Evolutionary conservation across 2,329 filamentous ascomycete genomes (phyloP).

Genomic region (Penicillium sp.): DNA sequence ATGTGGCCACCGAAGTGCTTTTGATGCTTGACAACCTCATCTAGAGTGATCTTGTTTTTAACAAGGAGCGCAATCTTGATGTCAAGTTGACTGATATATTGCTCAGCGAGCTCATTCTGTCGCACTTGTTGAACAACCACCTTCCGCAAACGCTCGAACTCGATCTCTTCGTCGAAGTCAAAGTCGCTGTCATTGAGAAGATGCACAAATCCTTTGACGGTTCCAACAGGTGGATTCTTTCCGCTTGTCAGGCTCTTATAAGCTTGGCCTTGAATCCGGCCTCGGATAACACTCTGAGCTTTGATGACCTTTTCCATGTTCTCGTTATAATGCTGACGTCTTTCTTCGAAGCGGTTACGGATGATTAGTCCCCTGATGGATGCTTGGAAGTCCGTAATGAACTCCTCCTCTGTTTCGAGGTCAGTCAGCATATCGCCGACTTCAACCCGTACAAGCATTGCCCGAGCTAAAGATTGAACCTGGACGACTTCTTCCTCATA

Average conservation of each 20-base stretch:
- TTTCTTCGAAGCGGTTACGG: conserved; percentile 73
- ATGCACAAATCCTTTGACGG: conserved; percentile 97
- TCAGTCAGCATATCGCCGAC: conserved; percentile 73
- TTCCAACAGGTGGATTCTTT: conserved; percentile 94
- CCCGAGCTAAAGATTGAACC: conserved; percentile 74
- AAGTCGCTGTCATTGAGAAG: conserved; percentile 97
- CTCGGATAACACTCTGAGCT: conserved; percentile 93
- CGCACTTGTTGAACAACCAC: conserved; percentile 96
- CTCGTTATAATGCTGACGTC: conserved; percentile 83
- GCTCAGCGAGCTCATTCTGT: conserved; percentile 94
- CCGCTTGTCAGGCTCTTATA: conserved; percentile 96
- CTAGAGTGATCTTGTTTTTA: conserved; percentile 98
- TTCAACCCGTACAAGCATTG: conserved; percentile 72
- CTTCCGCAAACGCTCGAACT: conserved; percentile 92
- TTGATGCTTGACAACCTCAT: conserved; percentile 96
- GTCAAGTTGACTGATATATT: conserved; percentile 97
- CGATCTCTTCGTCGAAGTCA: conserved; percentile 97
- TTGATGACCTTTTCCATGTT: conserved; percentile 99
- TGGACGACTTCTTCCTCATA: conserved; percentile 65
- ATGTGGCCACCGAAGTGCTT: conserved; percentile 92
- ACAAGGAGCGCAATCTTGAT: conserved; percentile 98
- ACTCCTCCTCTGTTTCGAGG: conserved; percentile 79
- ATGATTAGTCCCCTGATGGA: conserved; percentile 71
- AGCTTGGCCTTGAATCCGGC: conserved; percentile 92
- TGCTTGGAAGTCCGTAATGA: conserved; percentile 71